Percentiles rank a stretch among this genome's conserved stretches.
Evolutionary conservation across 768 basidiomycete species (phyloP).

Genomic region (Trametes meyenii): DNA sequence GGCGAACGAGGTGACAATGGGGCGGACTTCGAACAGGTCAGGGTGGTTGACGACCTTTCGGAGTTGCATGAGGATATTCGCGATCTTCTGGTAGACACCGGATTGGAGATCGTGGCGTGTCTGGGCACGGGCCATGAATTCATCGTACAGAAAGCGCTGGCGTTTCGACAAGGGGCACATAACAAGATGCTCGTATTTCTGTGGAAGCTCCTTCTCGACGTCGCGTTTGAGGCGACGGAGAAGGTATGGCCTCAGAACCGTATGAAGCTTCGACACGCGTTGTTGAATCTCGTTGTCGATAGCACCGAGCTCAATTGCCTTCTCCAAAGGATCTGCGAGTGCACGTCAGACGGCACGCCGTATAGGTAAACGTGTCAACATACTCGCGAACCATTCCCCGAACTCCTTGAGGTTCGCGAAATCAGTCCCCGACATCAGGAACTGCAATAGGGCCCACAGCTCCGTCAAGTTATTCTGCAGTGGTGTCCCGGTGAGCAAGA

Average conservation of each 20-base stretch:
- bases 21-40: conserved; percentile 87
- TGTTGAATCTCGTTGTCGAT: conserved; percentile 84
- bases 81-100: conserved; percentile 85
- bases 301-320: conserved; percentile 86
- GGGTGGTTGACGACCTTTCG: conserved; percentile 97
- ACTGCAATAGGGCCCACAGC: conserved; percentile 93
- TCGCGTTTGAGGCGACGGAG: conserved; percentile 97
- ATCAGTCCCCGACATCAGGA: conserved; percentile 85
- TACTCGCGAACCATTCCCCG: conserved; percentile 95
- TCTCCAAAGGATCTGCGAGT: conserved; percentile 84
- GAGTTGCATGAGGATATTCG: conserved; percentile 97
- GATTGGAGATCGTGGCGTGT: conserved; percentile 82
- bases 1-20: conserved; percentile 76
- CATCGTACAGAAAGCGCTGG: conserved; percentile 94
- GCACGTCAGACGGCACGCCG: conserved; percentile 9
- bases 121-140: conserved; percentile 89
- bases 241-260: conserved; percentile 93
- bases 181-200: conserved; percentile 90
- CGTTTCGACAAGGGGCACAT: conserved; percentile 88
- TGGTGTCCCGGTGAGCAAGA: conserved; percentile 94
- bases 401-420: conserved; percentile 95
- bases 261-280: conserved; percentile 86
- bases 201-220: conserved; percentile 93
- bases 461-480: conserved; percentile 96
- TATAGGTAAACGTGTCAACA: conserved; percentile 34